Conservation (phyloP, 495 filamentous ascomycete genomes). For the Aspergillus bridgeri region DNA sequence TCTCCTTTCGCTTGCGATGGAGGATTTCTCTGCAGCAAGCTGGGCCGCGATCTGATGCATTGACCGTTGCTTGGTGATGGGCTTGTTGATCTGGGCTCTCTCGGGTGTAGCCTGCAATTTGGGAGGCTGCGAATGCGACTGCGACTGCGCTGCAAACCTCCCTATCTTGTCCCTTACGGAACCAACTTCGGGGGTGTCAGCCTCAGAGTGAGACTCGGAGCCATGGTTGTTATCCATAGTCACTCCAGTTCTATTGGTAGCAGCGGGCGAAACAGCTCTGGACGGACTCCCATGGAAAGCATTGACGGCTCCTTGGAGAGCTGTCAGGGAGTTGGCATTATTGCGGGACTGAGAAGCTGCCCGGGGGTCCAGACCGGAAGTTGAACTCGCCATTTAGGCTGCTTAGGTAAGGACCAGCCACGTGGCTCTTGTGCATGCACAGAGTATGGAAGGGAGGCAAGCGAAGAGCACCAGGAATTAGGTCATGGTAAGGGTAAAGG, state of each 20-base stretch:
- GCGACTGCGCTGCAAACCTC: constrained; percentile 27
- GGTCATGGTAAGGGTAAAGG: not conserved
- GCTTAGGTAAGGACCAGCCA: not conserved
- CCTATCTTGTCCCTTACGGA: constrained; percentile 45
- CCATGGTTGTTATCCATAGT: constrained; percentile 13
- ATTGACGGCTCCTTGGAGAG: constrained; percentile 37
- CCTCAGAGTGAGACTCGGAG: not conserved
- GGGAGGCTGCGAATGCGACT: constrained; percentile 17
- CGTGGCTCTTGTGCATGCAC: not conserved
- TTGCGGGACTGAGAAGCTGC: constrained; percentile 25
- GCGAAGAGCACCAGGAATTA: not conserved
- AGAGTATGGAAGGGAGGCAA: not conserved
- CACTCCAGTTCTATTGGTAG: constrained; percentile 10
- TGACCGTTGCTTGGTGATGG: constrained; percentile 18
- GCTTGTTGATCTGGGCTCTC: constrained; percentile 10
- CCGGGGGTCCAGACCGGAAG: constrained; percentile 30
- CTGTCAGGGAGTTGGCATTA: constrained; percentile 18
- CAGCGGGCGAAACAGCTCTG: constrained; percentile 16
- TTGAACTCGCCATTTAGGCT: constrained; percentile 32
- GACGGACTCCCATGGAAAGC: constrained; percentile 32
- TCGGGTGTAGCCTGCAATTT: constrained; percentile 5
- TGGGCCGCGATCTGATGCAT: constrained; percentile 38
- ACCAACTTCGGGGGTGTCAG: constrained; percentile 29
- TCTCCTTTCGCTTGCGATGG: constrained; percentile 12
- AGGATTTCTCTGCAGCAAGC: constrained; percentile 32